Evolutionary conservation across 805 yeast species (phyloP).

Genomic region (Tetrapisispora fleetii): DNA sequence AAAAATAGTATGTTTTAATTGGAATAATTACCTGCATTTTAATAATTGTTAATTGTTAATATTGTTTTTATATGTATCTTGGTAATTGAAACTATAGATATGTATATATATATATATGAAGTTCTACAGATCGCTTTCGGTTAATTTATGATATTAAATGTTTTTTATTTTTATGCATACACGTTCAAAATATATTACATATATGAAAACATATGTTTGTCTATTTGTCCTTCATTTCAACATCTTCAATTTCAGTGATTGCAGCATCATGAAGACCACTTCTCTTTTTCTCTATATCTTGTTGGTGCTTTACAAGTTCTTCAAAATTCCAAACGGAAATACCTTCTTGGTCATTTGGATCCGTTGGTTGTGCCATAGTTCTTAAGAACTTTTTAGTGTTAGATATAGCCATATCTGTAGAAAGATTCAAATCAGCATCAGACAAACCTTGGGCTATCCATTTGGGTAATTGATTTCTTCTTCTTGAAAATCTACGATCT

Average conservation of each 20-base stretch:
- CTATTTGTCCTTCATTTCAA: not conserved
- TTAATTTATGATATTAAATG: too few species aligned
- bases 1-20: not conserved
- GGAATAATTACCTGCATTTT: not conserved
- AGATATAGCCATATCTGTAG: constrained; percentile 96
- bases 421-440: constrained; percentile 84
- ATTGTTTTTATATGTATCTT: too few species aligned
- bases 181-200: not conserved
- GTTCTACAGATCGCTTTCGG: not conserved
- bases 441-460: constrained; percentile 93
- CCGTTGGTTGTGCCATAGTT: constrained; percentile 87
- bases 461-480: constrained; percentile 81
- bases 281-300: constrained; percentile 12
- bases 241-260: constrained; percentile 10
- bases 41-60: too few species aligned
- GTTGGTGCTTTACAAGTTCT: constrained; percentile 52
- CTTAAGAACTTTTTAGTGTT: constrained; percentile 86
- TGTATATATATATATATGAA: too few species aligned
- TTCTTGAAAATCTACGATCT: constrained; percentile 82
- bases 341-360: constrained; percentile 86
- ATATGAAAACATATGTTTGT: too few species aligned
- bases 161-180: not conserved
- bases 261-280: constrained; percentile 4
- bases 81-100: too few species aligned
- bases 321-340: constrained; percentile 84